Percentiles rank a stretch among this genome's conserved stretches.
phyloP scores from a whole-genome alignment of 164 flowering plant species.

The Chimonanthus praecox region DNA sequence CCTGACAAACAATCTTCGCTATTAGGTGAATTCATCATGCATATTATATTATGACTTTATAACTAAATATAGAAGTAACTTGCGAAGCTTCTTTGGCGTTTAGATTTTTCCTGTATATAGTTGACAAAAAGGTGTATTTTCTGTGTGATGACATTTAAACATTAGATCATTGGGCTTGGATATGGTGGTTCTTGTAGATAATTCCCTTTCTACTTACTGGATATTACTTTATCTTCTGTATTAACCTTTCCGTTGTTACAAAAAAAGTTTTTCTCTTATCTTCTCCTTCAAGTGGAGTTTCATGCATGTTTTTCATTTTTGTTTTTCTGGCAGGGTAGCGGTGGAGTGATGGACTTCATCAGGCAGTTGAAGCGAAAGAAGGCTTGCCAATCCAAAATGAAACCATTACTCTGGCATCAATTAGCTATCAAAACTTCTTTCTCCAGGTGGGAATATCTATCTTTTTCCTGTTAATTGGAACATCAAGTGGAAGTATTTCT shows the following conservation, averaged over 20 bases:
- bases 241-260: no score
- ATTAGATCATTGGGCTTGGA: no score
- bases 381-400: constrained; percentile 95
- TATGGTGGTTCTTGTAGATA: background rate
- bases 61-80: background rate
- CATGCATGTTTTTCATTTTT: constrained; percentile 3
- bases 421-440: constrained; percentile 97
- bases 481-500: background rate
- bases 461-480: constrained; percentile 2
- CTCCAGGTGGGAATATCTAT: constrained; percentile 59
- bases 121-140: background rate
- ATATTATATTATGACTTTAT: background rate
- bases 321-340: constrained; percentile 57
- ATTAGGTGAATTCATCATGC: background rate
- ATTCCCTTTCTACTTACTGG: background rate
- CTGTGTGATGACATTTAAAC: background rate
- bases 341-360: constrained; percentile 99
- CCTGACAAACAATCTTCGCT: background rate
- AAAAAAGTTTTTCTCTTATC: no score
- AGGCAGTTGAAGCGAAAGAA: constrained; percentile 99
- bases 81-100: background rate
- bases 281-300: background rate
- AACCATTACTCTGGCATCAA: constrained; percentile 91
- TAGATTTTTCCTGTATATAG: background rate
- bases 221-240: no score